Base-by-base conservation (phyloP, 257 asterid genomes). In the Scutellaria barbata region DNA sequence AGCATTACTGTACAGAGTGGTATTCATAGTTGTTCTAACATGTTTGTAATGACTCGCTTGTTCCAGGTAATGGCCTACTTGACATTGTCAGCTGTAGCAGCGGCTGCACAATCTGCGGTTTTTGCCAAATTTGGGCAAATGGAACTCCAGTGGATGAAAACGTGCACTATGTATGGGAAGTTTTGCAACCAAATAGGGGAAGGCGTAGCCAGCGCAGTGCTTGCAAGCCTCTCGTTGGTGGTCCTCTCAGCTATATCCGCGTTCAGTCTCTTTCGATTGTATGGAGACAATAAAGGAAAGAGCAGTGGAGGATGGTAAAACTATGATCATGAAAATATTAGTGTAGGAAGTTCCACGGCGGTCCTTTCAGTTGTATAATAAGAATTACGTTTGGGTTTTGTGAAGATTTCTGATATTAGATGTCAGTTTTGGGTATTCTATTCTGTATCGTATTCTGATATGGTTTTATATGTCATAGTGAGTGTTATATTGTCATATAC, bases 171-270 rank as follows among this genome's bases (percentile, higher is more conserved):
- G 83, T 93, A 84, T 30, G 89, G 83, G 5, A 93, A 85, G 53
- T 93, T 83, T 79, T 93, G 98, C 79, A 93, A 93, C 85, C 94
- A 83, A 78, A 84, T 74, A 4, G 97, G 91, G n/a, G 93, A 89
- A 66, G 98, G 99, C 35, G 59, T 94, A 12, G 96, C 92, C n/a
- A 76, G 90, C 74, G 79, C 97, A 9, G 33, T 86, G 14, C 53
- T 91, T 4, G 95, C 68, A 58, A 71, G 89, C 63, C 77, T 94
- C 10, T 81, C 86, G 9, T 71, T 80, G 86, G 80, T 86, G 51
- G 78, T 82, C 30, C 84, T 94, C 65, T 89, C 97, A 0, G 92
- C 89, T 53, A 78, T 94, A 14, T 94, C 99, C 0, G 96, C 96
- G 3, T 94, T 89, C 42, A 83, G 96, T 77, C 93, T 94, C 40